A percentile compares a stretch with the other conserved stretches of the same genome.
Evolutionary conservation across 2,329 filamentous ascomycete species (phyloP).

Genomic region (Sarocladium kiliense): DNA sequence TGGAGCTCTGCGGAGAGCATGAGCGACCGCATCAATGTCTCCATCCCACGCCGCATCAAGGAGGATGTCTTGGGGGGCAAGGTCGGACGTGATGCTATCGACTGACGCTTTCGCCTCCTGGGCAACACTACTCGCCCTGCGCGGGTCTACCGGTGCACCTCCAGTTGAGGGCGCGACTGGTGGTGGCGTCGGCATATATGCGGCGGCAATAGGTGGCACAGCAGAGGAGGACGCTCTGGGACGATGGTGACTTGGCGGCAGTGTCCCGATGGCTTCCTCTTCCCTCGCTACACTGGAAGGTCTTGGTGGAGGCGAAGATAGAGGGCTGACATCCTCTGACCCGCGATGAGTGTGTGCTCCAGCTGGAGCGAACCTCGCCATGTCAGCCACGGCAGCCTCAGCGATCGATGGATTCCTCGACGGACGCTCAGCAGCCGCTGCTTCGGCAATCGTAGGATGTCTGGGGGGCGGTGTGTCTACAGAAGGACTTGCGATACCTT

Average conservation of each 20-base stretch:
- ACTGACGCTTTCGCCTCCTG: slow-evolving; percentile 3
- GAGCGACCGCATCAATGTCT: slow-evolving; percentile 19
- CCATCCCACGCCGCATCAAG: slow-evolving; percentile 29
- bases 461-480: background rate
- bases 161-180: background rate
- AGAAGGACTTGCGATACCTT: background rate
- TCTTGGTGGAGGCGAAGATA: slow-evolving; percentile 4
- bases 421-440: background rate
- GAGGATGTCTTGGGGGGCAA: slow-evolving; percentile 18
- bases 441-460: background rate
- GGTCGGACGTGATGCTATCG: slow-evolving; percentile 7
- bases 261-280: slow-evolving; percentile 13
- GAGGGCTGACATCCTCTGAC: slow-evolving; percentile 1
- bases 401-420: background rate
- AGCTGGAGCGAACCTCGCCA: background rate
- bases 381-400: slow-evolving; percentile 1
- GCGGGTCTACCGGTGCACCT: background rate
- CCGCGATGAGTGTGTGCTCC: background rate
- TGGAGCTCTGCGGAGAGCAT: slow-evolving; percentile 19
- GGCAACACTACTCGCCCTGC: background rate
- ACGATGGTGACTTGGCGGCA: background rate
- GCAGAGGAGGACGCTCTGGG: background rate
- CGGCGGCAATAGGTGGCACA: background rate
- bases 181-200: slow-evolving; percentile 2
- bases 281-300: slow-evolving; percentile 12